A percentile compares a stretch with the other conserved stretches of the same genome.
Conservation (phyloP, 768 basidiomycete genomes). For the Trametes cubensis region DNA sequence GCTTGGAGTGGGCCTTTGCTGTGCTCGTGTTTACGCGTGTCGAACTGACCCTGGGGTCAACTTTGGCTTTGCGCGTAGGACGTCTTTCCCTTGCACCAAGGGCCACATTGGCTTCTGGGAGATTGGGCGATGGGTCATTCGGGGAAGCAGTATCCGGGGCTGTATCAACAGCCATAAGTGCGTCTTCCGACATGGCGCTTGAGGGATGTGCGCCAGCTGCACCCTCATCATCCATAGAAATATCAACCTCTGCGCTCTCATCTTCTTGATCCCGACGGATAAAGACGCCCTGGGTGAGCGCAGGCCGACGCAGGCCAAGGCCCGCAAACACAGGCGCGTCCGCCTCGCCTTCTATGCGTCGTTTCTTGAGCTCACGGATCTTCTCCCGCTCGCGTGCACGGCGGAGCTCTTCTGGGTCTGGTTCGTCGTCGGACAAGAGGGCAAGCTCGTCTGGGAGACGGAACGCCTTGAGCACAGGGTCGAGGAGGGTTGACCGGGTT, state of each 20-base stretch:
- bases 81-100: slow-evolving; percentile 13
- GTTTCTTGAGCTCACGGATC: slow-evolving; percentile 58
- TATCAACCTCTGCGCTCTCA: slow-evolving; percentile 63
- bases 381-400: slow-evolving; percentile 53
- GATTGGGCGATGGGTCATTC: not conserved
- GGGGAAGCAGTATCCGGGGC: slow-evolving; percentile 23
- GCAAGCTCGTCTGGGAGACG: slow-evolving; percentile 30
- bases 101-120: not conserved
- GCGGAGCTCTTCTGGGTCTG: slow-evolving; percentile 46
- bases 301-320: slow-evolving; percentile 27
- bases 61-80: slow-evolving; percentile 20
- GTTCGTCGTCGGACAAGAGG: slow-evolving; percentile 29
- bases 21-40: slow-evolving; percentile 9
- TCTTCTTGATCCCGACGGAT: slow-evolving; percentile 60
- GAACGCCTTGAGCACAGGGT: slow-evolving; percentile 43
- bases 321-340: slow-evolving; percentile 23
- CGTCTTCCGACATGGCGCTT: not conserved
- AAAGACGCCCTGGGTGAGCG: slow-evolving; percentile 47
- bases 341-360: slow-evolving; percentile 42
- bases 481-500: slow-evolving; percentile 52
- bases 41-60: not conserved
- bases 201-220: not conserved
- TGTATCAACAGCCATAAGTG: slow-evolving; percentile 24
- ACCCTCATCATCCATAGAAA: slow-evolving; percentile 36
- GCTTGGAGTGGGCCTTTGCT: not conserved